Base-by-base conservation (phyloP, 139 green algal species). In the Limnomonas spitsbergensis region DNA sequence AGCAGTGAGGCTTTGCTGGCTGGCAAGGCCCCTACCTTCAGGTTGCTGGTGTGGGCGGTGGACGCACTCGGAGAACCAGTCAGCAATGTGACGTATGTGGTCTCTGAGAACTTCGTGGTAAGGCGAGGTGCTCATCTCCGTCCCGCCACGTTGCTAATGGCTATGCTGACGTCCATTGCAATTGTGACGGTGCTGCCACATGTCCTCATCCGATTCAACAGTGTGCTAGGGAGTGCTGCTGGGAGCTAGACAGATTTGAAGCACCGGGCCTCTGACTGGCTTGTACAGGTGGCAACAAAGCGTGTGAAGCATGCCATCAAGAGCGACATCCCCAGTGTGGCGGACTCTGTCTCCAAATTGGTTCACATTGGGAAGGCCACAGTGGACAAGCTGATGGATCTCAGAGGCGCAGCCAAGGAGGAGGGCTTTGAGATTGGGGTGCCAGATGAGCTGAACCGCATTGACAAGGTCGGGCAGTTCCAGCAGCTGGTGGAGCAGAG, bases 241-340 rank as follows among this genome's bases (percentile, higher is more conserved):
- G n/a, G n/a, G n/a, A n/a, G n/a, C n/a, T n/a, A n/a, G n/a, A n/a
- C n/a, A n/a, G n/a, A n/a, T n/a, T n/a, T n/a, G n/a, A n/a, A n/a
- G n/a, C n/a, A n/a, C n/a, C n/a, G n/a, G n/a, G n/a, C n/a, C n/a
- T n/a, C n/a, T n/a, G n/a, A n/a, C n/a, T n/a, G n/a, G n/a, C n/a
- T n/a, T n/a, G 47, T 73, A 7, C 77, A 86, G 82, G 82, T 91
- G 26, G 84, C 87, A 20, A 91, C 87, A 56, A 91, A 91, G 82
- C 84, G 87, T 35, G 87, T 91, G 27, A 91, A 91, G 79, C 82
- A 88, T 40, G 87, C 87, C 14, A 91, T 91, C 76, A 91, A 91
- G 80, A 76, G 42, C 29, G 87, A 91, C 82, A 88, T 91, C 52
- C 87, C 87, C 29, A 81, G 68, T 26, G 71, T 91, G 24, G 69